Conservation (phyloP, 768 basidiomycete species). For the Agrocybe chaxingu region DNA sequence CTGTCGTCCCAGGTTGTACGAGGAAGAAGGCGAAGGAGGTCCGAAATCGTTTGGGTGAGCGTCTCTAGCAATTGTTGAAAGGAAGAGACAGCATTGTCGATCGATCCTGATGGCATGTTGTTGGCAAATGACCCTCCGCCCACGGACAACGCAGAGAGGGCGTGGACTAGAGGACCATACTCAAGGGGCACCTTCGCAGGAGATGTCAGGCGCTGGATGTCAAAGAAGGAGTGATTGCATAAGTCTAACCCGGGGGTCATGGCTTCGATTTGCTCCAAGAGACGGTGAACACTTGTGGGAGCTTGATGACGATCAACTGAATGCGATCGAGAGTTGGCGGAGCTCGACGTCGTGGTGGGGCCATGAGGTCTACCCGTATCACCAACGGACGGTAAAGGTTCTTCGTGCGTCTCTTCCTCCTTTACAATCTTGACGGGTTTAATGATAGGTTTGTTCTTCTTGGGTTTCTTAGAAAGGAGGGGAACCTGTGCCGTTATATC, state of each 20-base stretch:
- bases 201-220: slow-evolving; percentile 64
- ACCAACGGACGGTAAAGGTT: slow-evolving; percentile 41
- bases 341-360: slow-evolving; percentile 40
- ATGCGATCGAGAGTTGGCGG: slow-evolving; percentile 57
- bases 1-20: slow-evolving; percentile 90
- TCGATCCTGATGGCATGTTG: slow-evolving; percentile 83
- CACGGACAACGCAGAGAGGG: slow-evolving; percentile 80
- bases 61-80: slow-evolving; percentile 89
- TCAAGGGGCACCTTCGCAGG: slow-evolving; percentile 80
- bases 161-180: slow-evolving; percentile 83
- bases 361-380: slow-evolving; percentile 41
- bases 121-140: slow-evolving; percentile 83
- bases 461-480: slow-evolving; percentile 78
- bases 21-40: slow-evolving; percentile 78
- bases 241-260: slow-evolving; percentile 64
- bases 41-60: slow-evolving; percentile 86
- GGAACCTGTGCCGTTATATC: slow-evolving; percentile 60
- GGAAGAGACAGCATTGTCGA: slow-evolving; percentile 85
- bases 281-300: slow-evolving; percentile 55
- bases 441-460: slow-evolving; percentile 69
- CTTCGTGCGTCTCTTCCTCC: slow-evolving; percentile 57
- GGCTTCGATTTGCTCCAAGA: slow-evolving; percentile 66
- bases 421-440: slow-evolving; percentile 56
- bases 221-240: slow-evolving; percentile 72
- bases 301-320: slow-evolving; percentile 48